These are phyloP conservation scores for Talaromyces sp. DNA, from an alignment of 2,329 filamentous ascomycete species.

Conservation along the genomic window DNA sequence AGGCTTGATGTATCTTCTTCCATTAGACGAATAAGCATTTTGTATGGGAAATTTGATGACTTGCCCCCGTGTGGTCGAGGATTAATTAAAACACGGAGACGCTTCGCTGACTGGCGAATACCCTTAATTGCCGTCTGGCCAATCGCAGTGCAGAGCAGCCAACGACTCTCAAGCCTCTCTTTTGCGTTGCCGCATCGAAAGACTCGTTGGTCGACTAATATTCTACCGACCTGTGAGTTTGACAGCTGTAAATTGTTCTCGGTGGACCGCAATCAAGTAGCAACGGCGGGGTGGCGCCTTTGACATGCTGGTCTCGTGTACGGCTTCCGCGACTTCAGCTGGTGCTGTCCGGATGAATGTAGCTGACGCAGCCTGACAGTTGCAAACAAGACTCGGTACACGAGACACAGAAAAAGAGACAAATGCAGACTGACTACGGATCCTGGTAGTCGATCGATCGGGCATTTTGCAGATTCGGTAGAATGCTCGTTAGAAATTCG, in stretches of 20 bases:
- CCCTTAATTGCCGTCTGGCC: not conserved
- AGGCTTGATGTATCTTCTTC: not conserved
- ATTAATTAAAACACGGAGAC: conserved; percentile 13
- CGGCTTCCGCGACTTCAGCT: not conserved
- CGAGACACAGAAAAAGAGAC: not conserved
- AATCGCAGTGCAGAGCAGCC: not conserved
- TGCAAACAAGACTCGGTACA: no score
- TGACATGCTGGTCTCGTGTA: not conserved
- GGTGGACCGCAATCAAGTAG: not conserved
- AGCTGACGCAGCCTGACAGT: not conserved
- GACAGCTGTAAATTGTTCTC: not conserved
- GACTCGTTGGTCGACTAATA: not conserved
- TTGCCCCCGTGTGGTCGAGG: not conserved
- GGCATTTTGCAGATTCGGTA: not conserved
- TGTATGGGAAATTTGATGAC: not conserved
- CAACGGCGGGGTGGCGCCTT: not conserved
- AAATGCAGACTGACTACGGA: not conserved
- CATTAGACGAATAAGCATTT: not conserved
- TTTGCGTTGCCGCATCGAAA: not conserved
- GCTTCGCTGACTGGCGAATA: conserved; percentile 1
- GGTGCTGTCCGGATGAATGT: not conserved
- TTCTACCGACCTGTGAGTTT: not conserved
- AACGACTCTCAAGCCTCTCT: conserved; percentile 2
- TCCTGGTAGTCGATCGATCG: not conserved
- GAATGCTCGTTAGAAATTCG: not conserved